Percentiles rank a stretch among this genome's conserved stretches.
phyloP scores from a whole-genome alignment of 2,329 filamentous ascomycete genomes.

The Colletotrichum filicis region DNA sequence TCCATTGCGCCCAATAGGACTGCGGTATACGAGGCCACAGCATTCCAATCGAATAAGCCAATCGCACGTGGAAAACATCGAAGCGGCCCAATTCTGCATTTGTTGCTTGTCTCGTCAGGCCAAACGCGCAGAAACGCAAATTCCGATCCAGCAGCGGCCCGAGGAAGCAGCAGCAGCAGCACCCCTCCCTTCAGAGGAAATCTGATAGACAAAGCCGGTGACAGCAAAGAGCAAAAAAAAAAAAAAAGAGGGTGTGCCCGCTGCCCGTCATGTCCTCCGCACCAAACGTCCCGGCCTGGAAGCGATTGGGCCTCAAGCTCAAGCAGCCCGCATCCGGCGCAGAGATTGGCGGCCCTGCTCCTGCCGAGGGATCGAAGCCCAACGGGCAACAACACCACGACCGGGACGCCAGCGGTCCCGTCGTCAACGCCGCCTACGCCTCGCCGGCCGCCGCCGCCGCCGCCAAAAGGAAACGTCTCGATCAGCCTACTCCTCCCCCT shows the following conservation, averaged over 20 bases:
- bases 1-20: conserved; percentile 33
- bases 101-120: conserved; percentile 11
- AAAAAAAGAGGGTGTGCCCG: conserved; percentile 34
- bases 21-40: conserved; percentile 24
- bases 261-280: conserved; percentile 55
- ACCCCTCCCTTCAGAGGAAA: conserved; percentile 14
- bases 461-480: conserved; percentile 38
- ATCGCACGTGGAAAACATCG: conserved; percentile 28
- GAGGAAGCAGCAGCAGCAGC: conserved; percentile 18
- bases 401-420: conserved; percentile 34
- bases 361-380: conserved; percentile 40
- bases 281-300: conserved; percentile 66
- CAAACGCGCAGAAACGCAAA: conserved; percentile 29
- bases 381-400: conserved; percentile 35
- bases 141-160: conserved; percentile 14
- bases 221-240: background rate
- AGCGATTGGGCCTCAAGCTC: conserved; percentile 72
- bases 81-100: conserved; percentile 25
- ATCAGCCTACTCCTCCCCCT: conserved; percentile 30
- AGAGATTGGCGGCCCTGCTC: conserved; percentile 34
- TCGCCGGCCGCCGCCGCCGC: conserved; percentile 34
- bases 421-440: conserved; percentile 25
- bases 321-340: conserved; percentile 51
- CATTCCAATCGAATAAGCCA: conserved; percentile 32
- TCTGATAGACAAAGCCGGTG: background rate